Evolutionary conservation across 805 yeast species (phyloP).

Genomic region (Candida piceae): DNA sequence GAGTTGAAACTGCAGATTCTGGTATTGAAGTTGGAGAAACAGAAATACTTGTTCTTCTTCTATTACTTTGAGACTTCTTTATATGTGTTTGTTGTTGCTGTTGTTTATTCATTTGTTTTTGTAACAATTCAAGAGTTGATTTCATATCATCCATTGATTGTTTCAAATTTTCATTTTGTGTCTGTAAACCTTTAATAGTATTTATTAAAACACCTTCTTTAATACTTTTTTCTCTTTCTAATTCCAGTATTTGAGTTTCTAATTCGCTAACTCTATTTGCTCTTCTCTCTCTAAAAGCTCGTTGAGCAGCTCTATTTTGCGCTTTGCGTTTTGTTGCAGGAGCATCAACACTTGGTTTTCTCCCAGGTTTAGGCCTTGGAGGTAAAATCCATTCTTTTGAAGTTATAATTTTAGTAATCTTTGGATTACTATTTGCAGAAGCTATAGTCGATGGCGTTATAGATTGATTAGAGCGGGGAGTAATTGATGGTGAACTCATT

Average conservation of each 20-base stretch:
- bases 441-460: slow-evolving; percentile 12
- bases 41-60: slow-evolving; percentile 7
- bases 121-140: slow-evolving; percentile 11
- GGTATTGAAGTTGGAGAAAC: slow-evolving; percentile 14
- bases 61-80: no score
- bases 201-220: slow-evolving; percentile 51
- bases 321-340: slow-evolving; percentile 86
- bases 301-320: slow-evolving; percentile 89
- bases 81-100: not conserved
- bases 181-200: slow-evolving; percentile 44
- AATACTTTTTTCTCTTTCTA: slow-evolving; percentile 60
- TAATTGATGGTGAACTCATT: slow-evolving; percentile 22
- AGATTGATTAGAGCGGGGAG: slow-evolving; percentile 17
- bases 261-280: slow-evolving; percentile 78
- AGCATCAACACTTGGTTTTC: slow-evolving; percentile 50
- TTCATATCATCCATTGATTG: slow-evolving; percentile 40
- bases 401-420: slow-evolving; percentile 48
- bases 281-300: slow-evolving; percentile 84
- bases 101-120: slow-evolving; percentile 10
- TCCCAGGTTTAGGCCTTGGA: slow-evolving; percentile 57
- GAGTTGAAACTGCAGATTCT: slow-evolving; percentile 10
- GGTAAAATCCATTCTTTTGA: slow-evolving; percentile 58
- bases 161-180: slow-evolving; percentile 40
- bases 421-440: slow-evolving; percentile 9
- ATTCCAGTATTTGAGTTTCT: slow-evolving; percentile 60